Base-by-base conservation (phyloP, 169 alveolate species). In the Plasmodium vinckei region DNA sequence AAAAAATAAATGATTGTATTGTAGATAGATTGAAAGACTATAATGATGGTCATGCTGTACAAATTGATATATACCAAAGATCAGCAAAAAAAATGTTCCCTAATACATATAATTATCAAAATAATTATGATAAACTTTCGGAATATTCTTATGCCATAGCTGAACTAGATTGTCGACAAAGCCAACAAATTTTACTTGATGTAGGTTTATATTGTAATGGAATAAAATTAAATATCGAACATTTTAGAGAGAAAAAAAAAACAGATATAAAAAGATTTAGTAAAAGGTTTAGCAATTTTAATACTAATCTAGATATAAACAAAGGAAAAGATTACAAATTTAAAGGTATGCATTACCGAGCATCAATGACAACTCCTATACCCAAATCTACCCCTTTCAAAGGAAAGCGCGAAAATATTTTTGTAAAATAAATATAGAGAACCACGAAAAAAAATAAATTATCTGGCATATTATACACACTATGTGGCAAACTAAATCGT, bases 41-140 rank as follows among this genome's bases (percentile, higher is more conserved):
- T 17, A 82, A 82, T 59, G 90, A 82, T 12, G 90, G 90, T 5
- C 90, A 82, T 82, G 90, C 90, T n/a, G 90, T 82, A 15, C 90
- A 82, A 51, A 54, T 82, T 2, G 90, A 82, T 59, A 82, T 82
- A 51, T 64, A 79, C 54, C 84, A 79, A 59, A 51, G 90, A 25
- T 65, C 79, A 15, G 2, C 51, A 15, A 79, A 79, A 67, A 79
- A 79, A 59, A 0, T 15, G 0, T 79, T 53, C 13, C 67, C 71
- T 7, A 51, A 23, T 67, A 23, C 71, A 1, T 79, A 42, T 60
- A 79, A 25, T 39, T 67, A 67, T 67, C 60, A 53, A 7, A 64
- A 56, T 25, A 71, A 10, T 21, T 67, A 79, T 33, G 84, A 64
- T 3, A 79, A 68, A 71, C 39, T 27, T 6, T 17, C 79, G 1